phyloP scores from a whole-genome alignment of 441 rosid genomes.

The Corymbia calophylla region DNA sequence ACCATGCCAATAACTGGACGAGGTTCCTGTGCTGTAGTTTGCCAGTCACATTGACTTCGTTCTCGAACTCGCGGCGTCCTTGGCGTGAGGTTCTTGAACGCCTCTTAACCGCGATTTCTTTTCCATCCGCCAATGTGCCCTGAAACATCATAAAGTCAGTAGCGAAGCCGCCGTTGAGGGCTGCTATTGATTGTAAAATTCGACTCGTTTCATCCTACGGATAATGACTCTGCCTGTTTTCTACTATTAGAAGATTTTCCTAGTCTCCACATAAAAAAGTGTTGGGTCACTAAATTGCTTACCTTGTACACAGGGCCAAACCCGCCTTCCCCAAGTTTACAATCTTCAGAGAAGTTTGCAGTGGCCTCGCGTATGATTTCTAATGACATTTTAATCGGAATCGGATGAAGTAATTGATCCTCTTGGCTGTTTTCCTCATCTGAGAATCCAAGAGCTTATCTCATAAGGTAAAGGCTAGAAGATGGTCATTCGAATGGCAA shows the following conservation, averaged over 20 bases:
- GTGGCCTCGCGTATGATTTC: background rate
- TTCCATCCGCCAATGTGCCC: no score
- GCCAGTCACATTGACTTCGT: no score
- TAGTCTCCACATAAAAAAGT: background rate
- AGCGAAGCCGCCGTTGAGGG: rapidly evolving
- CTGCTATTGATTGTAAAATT: background rate
- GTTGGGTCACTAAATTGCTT: background rate
- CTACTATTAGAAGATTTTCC: background rate
- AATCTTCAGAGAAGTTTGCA: background rate
- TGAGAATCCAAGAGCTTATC: background rate
- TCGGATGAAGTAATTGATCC: background rate
- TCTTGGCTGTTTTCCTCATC: background rate
- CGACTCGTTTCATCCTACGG: background rate
- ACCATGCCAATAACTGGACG: no score
- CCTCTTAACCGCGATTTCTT: no score
- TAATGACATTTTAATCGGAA: background rate
- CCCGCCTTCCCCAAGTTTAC: background rate
- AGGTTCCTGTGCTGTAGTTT: no score
- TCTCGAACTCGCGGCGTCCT: no score
- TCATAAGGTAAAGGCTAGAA: background rate
- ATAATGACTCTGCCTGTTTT: background rate
- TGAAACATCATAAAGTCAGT: no score
- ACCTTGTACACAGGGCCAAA: background rate
- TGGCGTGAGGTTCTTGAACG: no score
- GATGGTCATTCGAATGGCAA: background rate